Conservation (phyloP, 257 asterid species). For the Solanum piurae region DNA sequence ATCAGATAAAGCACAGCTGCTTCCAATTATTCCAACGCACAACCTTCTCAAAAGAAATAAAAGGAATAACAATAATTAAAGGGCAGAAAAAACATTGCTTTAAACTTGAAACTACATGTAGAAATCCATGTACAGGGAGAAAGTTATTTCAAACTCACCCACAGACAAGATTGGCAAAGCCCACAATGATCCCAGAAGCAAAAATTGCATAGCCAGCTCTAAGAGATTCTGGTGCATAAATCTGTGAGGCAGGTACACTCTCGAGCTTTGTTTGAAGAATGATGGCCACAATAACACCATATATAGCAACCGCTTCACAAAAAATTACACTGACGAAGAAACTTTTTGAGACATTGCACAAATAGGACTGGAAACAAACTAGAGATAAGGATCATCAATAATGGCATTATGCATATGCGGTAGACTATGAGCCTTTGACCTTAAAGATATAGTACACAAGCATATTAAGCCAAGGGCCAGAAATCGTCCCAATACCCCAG, state of each 20-base stretch:
- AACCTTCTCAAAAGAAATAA: conserved; percentile 34
- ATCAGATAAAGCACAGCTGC: conserved; percentile 97
- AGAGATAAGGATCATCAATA: background rate
- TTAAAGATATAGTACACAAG: background rate
- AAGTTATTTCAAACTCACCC: conserved; percentile 47
- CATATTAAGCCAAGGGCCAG: background rate
- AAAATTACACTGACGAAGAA: conserved; percentile 66
- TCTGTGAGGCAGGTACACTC: conserved; percentile 66
- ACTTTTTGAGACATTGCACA: background rate
- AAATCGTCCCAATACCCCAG: background rate
- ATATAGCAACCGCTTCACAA: conserved; percentile 98
- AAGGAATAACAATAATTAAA: background rate
- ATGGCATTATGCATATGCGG: background rate
- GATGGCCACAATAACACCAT: conserved; percentile 98
- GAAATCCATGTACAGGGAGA: background rate
- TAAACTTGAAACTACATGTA: background rate
- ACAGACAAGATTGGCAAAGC: conserved; percentile 95
- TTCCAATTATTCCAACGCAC: conserved; percentile 95
- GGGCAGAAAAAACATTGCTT: background rate
- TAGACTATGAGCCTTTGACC: background rate
- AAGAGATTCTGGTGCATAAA: conserved; percentile 77
- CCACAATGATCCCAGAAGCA: conserved; percentile 96
- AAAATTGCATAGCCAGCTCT: conserved; percentile 98
- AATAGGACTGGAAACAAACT: background rate
- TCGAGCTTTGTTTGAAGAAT: conserved; percentile 98